A percentile compares a stretch with the other conserved stretches of the same genome.
Evolutionary conservation across 352 stramenopile genomes (phyloP).

Genomic region (Phytophthora capsici): DNA sequence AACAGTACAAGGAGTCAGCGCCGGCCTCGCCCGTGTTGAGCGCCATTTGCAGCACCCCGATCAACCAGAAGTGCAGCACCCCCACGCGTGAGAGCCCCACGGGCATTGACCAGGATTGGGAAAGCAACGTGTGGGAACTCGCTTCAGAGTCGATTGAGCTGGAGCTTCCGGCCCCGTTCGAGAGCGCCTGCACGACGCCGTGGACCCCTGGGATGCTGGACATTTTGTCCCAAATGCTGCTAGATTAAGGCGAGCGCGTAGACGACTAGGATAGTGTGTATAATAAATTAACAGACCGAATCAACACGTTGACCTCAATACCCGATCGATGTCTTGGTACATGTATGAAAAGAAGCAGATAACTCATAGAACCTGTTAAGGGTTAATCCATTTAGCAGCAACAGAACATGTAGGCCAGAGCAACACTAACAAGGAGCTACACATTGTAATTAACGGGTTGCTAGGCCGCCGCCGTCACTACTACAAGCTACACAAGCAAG

Average conservation of each 20-base stretch:
- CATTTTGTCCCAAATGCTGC: conserved; percentile 44
- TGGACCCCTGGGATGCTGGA: conserved; percentile 51
- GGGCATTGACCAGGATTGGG: conserved; percentile 41
- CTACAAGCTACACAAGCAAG: not conserved
- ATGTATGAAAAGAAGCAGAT: not conserved
- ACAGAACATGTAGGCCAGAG: too few species aligned
- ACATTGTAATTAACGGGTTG: not conserved
- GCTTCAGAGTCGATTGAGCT: conserved; percentile 20
- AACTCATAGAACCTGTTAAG: not conserved
- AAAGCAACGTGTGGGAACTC: conserved; percentile 26
- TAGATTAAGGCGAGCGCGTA: conserved; percentile 30
- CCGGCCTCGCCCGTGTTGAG: conserved; percentile 15
- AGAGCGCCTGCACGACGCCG: conserved; percentile 37
- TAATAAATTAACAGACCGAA: conserved; percentile 34
- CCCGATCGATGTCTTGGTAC: conserved; percentile 12
- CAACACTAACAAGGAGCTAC: conserved; percentile 2
- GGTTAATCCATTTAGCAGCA: too few species aligned
- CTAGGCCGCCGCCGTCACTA: not conserved
- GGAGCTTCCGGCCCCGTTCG: conserved; percentile 30
- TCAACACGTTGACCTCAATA: conserved; percentile 10
- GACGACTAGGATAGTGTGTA: conserved; percentile 31
- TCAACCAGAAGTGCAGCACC: conserved; percentile 24
- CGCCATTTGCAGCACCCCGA: conserved; percentile 32
- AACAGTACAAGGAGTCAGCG: conserved; percentile 16
- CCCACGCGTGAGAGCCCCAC: conserved; percentile 35